These are phyloP conservation scores for Rhizophora mangle DNA, from an alignment of 345 rosid genomes.

Conservation along the genomic window DNA sequence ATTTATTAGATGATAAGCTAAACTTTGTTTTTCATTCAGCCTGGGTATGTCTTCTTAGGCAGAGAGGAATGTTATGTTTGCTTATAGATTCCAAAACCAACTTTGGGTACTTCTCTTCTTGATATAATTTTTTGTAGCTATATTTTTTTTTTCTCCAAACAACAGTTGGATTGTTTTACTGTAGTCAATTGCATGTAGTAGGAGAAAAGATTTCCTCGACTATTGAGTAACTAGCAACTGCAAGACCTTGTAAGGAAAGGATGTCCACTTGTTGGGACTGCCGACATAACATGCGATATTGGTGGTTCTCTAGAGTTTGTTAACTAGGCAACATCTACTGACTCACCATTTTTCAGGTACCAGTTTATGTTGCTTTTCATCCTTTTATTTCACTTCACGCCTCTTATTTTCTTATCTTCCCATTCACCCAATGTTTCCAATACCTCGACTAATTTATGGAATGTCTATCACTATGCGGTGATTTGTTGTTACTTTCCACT, in stretches of 20 bases:
- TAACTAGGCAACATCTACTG: slow-evolving; percentile 61
- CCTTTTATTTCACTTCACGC: slow-evolving; percentile 6
- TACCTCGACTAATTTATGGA: not conserved
- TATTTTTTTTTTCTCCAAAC: not conserved
- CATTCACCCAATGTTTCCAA: not conserved
- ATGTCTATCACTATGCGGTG: not conserved
- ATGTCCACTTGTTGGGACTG: slow-evolving; percentile 76
- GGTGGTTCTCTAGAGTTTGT: slow-evolving; percentile 88
- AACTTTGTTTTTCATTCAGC: not conserved
- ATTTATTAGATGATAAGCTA: not conserved
- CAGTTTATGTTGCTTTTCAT: not conserved
- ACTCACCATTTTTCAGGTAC: slow-evolving; percentile 84
- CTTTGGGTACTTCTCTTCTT: not conserved
- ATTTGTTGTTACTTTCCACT: not conserved
- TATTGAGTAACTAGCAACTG: slow-evolving; percentile 64
- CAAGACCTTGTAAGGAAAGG: slow-evolving; percentile 55
- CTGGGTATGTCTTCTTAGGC: not conserved
- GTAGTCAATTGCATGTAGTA: slow-evolving; percentile 87
- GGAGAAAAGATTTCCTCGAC: slow-evolving; percentile 83
- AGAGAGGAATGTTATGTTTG: not conserved
- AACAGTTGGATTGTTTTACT: slow-evolving; percentile 3
- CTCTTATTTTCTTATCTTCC: not conserved
- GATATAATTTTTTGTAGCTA: not conserved
- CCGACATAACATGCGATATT: slow-evolving; percentile 88
- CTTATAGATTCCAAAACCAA: not conserved